A percentile compares a stretch with the other conserved stretches of the same genome.
phyloP scores from a whole-genome alignment of 306 rosid genomes.

The Prunus mume region DNA sequence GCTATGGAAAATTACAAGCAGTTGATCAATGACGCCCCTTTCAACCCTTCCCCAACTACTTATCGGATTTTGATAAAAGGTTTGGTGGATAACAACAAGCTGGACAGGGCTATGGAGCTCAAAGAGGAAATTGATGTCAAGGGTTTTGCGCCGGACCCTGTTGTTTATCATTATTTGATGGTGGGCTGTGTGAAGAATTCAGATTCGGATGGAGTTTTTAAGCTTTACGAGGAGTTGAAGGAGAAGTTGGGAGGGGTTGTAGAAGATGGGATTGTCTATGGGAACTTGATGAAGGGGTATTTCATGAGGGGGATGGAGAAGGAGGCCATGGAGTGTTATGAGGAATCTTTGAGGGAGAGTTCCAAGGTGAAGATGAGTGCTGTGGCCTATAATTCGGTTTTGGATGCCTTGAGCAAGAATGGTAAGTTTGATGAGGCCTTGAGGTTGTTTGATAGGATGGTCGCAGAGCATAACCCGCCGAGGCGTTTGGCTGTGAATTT shows the following conservation, averaged over 20 bases:
- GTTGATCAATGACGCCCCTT: constrained; percentile 77
- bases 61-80: constrained; percentile 71
- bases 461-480: constrained; percentile 61
- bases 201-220: constrained; percentile 58
- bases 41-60: constrained; percentile 81
- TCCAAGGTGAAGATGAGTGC: constrained; percentile 74
- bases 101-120: constrained; percentile 76
- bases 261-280: constrained; percentile 77
- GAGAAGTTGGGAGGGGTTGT: constrained; percentile 57
- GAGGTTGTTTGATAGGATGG: constrained; percentile 72
- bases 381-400: constrained; percentile 64
- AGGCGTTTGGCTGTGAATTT: constrained; percentile 55
- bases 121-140: constrained; percentile 61
- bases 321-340: constrained; percentile 80
- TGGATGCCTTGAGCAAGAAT: constrained; percentile 78
- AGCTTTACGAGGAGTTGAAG: constrained; percentile 66
- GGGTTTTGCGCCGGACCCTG: constrained; percentile 66
- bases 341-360: constrained; percentile 56
- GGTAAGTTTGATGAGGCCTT: constrained; percentile 72
- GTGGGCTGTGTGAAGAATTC: constrained; percentile 59
- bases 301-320: constrained; percentile 75
- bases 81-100: constrained; percentile 64
- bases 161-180: constrained; percentile 80
- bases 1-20: constrained; percentile 92
- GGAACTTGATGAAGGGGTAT: constrained; percentile 86